Evolutionary conservation across 768 basidiomycete species (phyloP).

Genomic region (Kwoniella bestiolae): DNA sequence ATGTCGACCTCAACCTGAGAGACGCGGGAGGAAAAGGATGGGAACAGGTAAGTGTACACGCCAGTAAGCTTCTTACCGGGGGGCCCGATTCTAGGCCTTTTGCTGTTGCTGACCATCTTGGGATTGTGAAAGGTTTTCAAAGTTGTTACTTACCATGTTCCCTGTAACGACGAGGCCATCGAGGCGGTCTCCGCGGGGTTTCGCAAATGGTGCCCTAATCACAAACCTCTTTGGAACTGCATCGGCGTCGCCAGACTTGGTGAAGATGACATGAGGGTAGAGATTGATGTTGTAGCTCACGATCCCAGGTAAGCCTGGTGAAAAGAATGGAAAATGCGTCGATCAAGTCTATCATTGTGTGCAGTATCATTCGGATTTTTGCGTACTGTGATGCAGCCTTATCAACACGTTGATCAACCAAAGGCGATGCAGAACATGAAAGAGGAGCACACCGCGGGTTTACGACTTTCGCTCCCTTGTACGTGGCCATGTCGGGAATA

Average conservation of each 20-base stretch:
- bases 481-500: no score
- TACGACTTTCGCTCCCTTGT: no score
- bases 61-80: no score
- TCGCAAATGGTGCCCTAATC: conserved; percentile 27
- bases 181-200: conserved; percentile 20
- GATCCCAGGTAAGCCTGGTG: not conserved
- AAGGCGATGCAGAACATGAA: no score
- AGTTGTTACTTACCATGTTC: conserved; percentile 28
- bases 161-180: conserved; percentile 9
- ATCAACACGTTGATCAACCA: no score
- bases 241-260: conserved; percentile 26
- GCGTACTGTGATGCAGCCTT: no score
- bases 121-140: conserved; percentile 21
- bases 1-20: conserved; percentile 27
- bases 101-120: not conserved
- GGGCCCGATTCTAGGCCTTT: no score
- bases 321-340: no score
- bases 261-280: conserved; percentile 31
- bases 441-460: no score
- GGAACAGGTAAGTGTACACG: conserved; percentile 22
- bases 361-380: no score
- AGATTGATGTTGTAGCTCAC: conserved; percentile 32
- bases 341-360: no score
- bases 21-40: conserved; percentile 34
- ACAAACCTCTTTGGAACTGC: conserved; percentile 33